Conservation (phyloP, 768 basidiomycete species). For the Leccinum subgranulosum region DNA sequence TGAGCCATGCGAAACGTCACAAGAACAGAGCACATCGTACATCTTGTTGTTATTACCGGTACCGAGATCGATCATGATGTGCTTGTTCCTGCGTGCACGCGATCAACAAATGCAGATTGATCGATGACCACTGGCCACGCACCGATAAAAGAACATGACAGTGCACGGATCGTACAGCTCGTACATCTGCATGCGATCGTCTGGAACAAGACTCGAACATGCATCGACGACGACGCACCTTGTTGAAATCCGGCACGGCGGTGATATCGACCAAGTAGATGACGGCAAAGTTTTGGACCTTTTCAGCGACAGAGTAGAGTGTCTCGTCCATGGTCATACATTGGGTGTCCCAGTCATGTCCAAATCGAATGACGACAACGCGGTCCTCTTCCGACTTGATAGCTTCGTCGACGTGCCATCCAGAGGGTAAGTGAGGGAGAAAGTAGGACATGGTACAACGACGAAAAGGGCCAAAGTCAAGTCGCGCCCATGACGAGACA, state of each 20-base stretch:
- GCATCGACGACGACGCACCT: conserved; percentile 45
- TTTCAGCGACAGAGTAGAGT: conserved; percentile 86
- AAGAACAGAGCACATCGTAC: conserved; percentile 46
- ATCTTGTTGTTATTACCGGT: conserved; percentile 99
- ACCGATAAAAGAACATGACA: conserved; percentile 99
- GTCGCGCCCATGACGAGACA: neutral
- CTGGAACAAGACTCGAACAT: neutral
- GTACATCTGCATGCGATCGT: conserved; percentile 73
- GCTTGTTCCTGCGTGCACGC: conserved; percentile 70
- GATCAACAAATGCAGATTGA: neutral
- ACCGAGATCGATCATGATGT: conserved; percentile 99
- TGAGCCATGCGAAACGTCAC: neutral
- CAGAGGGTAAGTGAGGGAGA: conserved; percentile 82
- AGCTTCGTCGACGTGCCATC: conserved; percentile 99
- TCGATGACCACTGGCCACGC: conserved; percentile 21
- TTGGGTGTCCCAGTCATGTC: conserved; percentile 88
- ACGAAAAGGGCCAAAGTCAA: neutral
- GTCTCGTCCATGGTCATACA: conserved; percentile 99
- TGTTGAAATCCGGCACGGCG: conserved; percentile 97
- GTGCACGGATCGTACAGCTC: conserved; percentile 97
- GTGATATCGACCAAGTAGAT: conserved; percentile 96
- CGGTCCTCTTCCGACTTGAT: conserved; percentile 98
- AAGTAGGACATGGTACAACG: conserved; percentile 73
- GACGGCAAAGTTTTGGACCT: conserved; percentile 98
- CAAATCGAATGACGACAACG: conserved; percentile 91